Conservation (phyloP, 129 eudicot genomes). For the Artemisia argyi region DNA sequence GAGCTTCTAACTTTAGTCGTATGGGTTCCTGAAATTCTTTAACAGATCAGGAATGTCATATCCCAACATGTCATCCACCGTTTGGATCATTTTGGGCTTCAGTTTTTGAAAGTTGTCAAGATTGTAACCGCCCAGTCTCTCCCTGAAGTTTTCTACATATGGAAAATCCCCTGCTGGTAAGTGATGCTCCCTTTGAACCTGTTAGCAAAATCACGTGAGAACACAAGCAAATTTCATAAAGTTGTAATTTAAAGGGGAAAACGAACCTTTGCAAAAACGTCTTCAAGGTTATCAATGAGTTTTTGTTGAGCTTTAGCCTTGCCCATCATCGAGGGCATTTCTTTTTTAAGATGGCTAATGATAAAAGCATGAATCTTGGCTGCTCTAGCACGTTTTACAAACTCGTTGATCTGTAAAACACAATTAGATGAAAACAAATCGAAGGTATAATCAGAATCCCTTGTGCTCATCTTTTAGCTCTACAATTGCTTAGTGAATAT, state of each 20-base stretch:
- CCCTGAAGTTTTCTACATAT: conserved; percentile 74
- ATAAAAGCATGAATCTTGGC: conserved; percentile 95
- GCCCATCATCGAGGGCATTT: conserved; percentile 98
- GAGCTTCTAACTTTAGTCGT: conserved; percentile 37
- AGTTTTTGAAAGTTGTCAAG: conserved; percentile 82
- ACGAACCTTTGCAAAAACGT: conserved; percentile 78
- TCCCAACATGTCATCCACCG: conserved; percentile 89
- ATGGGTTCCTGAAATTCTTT: conserved; percentile 84
- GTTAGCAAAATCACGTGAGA: conserved; percentile 3
- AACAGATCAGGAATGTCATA: conserved; percentile 88
- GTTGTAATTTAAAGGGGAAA: not conserved
- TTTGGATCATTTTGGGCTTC: conserved; percentile 80
- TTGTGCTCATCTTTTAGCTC: no score
- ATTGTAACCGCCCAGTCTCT: conserved; percentile 66
- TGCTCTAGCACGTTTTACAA: conserved; percentile 98
- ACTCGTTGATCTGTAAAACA: conserved; percentile 75
- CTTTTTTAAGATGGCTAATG: conserved; percentile 86
- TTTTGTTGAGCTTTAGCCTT: conserved; percentile 85
- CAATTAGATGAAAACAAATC: not conserved
- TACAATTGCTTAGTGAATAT: no score
- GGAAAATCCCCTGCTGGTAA: conserved; percentile 94
- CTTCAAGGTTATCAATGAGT: conserved; percentile 74
- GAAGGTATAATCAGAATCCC: no score
- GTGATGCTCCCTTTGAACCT: conserved; percentile 93
- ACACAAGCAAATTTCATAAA: not conserved